Evolutionary conservation across 2,329 filamentous ascomycete species (phyloP), one percentile per base, ranked within the genome.

Genomic region (Blumeria hordei): DNA sequence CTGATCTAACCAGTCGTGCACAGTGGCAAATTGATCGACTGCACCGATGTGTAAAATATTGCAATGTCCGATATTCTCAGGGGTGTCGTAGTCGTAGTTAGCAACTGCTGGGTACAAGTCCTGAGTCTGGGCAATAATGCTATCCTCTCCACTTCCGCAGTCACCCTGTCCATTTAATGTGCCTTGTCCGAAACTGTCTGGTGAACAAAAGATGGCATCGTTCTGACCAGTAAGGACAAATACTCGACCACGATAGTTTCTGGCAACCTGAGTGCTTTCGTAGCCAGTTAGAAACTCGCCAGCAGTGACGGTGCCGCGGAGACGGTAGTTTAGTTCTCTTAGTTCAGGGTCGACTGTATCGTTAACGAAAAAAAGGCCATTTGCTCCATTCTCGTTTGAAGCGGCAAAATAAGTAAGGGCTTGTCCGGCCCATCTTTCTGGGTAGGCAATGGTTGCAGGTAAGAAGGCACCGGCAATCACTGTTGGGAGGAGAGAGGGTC

Each of bases 141-240:
- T 53, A 18, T 28, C 21, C 10, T 3, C 9, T 9, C 14, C 37
- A 12, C 35, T 9, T 16, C 33, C 35, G 21, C 51, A 53, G 16
- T 53, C 34, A 41, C 21, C 51, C 28, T 43, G 14, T 32, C 51
- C 51, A 11, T 9, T 47, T 7, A 47, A 2, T 11, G 44, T 47
- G 11, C 35, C 35, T 53, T 41, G n/a, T 41, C 37, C n/a, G 11
- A 28, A 28, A 11, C 12, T 8, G 21, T 55, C 44, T 21, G 44
- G 44, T 32, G 44, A 47, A 43, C 60, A 60, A 43, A 59, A 59
- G 9, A 58, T 37, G 16, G 35, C 51, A 54, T 61, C 60, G 18
- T 58, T 36, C 43, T 59, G 53, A 7, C 59, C 60, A 2, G 61
- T 59, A 9, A 56, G 47, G 5, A 61, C 53, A 18, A 57, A 54